Base-by-base conservation (phyloP, 2,329 filamentous ascomycete genomes). In the Alternaria triticimaculans region DNA sequence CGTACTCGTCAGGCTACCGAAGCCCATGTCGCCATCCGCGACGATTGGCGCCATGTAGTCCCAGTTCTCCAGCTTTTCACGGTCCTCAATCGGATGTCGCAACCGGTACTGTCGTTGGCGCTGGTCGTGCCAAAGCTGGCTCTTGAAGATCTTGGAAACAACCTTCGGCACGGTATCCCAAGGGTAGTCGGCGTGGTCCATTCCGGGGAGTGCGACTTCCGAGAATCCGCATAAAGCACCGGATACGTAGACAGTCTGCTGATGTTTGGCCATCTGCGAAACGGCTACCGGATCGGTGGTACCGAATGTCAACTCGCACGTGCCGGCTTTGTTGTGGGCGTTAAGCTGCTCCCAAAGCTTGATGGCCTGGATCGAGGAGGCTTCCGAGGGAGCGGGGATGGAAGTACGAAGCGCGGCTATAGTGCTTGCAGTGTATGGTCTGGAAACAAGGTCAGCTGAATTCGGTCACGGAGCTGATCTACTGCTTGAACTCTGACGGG, bases 11-110 rank as follows among this genome's bases (percentile, higher is more conserved):
- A 82, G 62, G 12, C 74, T 76, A 6, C 81, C 81, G 45, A 83
- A 82, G 7, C 81, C 81, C 81, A 82, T 82, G 60, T 83, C 81
- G 7, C 76, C 80, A 61, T 82, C 81, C 5, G 81, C 81, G 0
- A 83, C 69, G 46, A 82, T 81, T 1, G 81, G 81, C 3, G 77
- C 76, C 58, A 82, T 60, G 63, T 79, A 83, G 59, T 82, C 81
- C 67, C 74, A 79, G 49, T 78, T 72, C 66, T 82, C 80, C 1
- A 82, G 67, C 4, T 62, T 46, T 8, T 67, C 72, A 2, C 81
- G 72, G 30, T 79, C 69, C 11, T 68, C 72, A 30, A 75, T 68
- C 3, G 72, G 44, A 48, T 80, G 72, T 5, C 73, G 68, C 61
- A 82, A 70, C 0, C 81, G 73, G 51, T 78, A 78, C 59, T 83